Evolutionary conservation across 768 basidiomycete species (phyloP).

Genomic region (Phylloporus sp.): DNA sequence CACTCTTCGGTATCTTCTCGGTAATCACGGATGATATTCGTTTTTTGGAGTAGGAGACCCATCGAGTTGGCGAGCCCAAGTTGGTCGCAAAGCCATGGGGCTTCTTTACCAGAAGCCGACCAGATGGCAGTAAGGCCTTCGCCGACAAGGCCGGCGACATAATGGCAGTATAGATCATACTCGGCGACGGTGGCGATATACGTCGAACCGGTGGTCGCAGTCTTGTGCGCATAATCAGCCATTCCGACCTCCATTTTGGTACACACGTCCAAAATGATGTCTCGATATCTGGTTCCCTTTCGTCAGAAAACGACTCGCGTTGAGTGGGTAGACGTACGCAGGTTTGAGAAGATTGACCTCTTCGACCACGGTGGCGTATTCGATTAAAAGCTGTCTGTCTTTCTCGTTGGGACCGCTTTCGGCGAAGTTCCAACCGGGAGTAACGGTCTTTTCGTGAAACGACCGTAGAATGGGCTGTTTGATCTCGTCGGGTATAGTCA

Average conservation of each 20-base stretch:
- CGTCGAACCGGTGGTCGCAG: conserved; percentile 62
- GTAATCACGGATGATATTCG: conserved; percentile 95
- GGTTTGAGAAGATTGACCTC: conserved; percentile 70
- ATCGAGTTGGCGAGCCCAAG: conserved; percentile 89
- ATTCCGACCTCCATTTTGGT: conserved; percentile 90
- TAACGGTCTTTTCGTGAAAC: conserved; percentile 74
- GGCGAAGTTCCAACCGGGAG: conserved; percentile 82
- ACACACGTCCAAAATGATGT: conserved; percentile 77
- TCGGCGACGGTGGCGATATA: conserved; percentile 75
- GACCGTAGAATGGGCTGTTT: conserved; percentile 83
- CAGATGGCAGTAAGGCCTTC: conserved; percentile 91
- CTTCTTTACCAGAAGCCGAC: conserved; percentile 80
- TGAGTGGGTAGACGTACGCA: conserved; percentile 37
- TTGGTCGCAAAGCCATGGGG: conserved; percentile 64
- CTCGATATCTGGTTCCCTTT: conserved; percentile 49
- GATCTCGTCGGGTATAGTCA: conserved; percentile 81
- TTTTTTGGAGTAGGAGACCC: conserved; percentile 96
- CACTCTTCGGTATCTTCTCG: conserved; percentile 83
- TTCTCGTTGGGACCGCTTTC: conserved; percentile 83
- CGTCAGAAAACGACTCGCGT: neutral
- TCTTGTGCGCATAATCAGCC: conserved; percentile 90
- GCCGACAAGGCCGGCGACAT: conserved; percentile 95
- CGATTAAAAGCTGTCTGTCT: conserved; percentile 77
- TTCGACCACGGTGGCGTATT: conserved; percentile 75
- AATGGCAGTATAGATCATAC: conserved; percentile 98